Base-by-base conservation (phyloP, 164 flowering plant species). In the Hamamelis virginiana region DNA sequence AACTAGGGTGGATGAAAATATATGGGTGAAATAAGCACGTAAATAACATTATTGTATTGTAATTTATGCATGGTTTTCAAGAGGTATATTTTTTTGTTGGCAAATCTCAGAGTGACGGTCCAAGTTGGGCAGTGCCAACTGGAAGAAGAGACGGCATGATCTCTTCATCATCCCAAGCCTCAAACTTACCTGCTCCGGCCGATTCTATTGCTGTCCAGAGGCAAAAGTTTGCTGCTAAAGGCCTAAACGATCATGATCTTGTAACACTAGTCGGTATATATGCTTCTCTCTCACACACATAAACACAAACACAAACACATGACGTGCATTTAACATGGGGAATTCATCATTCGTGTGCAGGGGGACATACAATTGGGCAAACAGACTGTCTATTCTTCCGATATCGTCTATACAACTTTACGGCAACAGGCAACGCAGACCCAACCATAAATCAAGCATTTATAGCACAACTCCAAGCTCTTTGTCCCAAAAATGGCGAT, bases 281-380 rank as follows among this genome's bases (percentile, higher is more conserved):
- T 8, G 11, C 19, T 33, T 44, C 43, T 47, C 38, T 57, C 44
- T 65, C 67, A 52, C 64, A n/a, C 14, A n/a, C 41, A 33, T 2
- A 33, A 33, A 33, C 2, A 33, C 2, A 33, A 33, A 33, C 2
- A 33, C 2, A 33, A 33, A 33, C 41, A 33, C 41, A n/a, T n/a
- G n/a, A n/a, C n/a, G n/a, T n/a, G n/a, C n/a, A n/a, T n/a, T n/a
- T n/a, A n/a, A n/a, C 41, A 33, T 33, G 2, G 41, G 41, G 41
- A 6, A 33, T 33, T 33, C 4, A 33, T n/a, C n/a, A n/a, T n/a
- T n/a, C n/a, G n/a, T 66, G 46, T 66, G 69, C 76, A 91, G 96
- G 93, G 28, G 93, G 84, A 46, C 93, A 91, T 68, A 91, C 96
- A 33, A 91, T 91, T 10, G 97, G 94, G 8, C 86, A 85, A 65